Conservation (phyloP, 805 yeast species). For the Teunomyces cretensis region DNA sequence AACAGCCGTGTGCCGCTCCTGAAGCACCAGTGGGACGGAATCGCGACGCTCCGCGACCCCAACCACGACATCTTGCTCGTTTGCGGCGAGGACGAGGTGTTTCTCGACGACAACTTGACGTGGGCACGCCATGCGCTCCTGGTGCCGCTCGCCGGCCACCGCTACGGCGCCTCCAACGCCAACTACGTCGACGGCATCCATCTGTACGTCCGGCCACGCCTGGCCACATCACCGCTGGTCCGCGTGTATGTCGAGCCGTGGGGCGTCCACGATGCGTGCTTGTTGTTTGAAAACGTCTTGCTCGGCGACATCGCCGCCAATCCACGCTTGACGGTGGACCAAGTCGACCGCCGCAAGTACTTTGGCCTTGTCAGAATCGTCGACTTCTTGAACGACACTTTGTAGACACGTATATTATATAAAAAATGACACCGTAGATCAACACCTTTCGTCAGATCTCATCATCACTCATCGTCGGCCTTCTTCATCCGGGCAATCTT, state of each 20-base stretch:
- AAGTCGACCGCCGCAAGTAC: conserved; percentile 12
- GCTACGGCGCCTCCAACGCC: conserved; percentile 27
- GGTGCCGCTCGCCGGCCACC: conserved; percentile 21
- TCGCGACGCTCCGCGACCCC: conserved; percentile 28
- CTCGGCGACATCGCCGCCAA: conserved; percentile 15
- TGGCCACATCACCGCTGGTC: conserved; percentile 2
- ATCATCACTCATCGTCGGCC: conserved; percentile 21
- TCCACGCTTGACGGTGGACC: not conserved
- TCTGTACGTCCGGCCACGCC: not conserved
- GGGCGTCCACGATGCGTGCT: conserved; percentile 35
- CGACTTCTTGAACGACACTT: conserved; percentile 22
- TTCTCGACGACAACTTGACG: conserved; percentile 37
- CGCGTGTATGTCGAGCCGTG: conserved; percentile 30
- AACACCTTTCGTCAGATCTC: too few relatives aligned
- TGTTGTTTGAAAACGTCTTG: conserved; percentile 26
- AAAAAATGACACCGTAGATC: too few relatives aligned
- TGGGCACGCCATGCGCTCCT: conserved; percentile 34
- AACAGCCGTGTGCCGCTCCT: conserved; percentile 21
- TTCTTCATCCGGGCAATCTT: conserved; percentile 72
- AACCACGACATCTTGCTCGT: conserved; percentile 27
- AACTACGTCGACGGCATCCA: conserved; percentile 17
- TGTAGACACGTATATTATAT: not conserved
- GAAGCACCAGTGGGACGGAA: conserved; percentile 30
- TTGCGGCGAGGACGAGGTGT: conserved; percentile 41
- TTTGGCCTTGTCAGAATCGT: conserved; percentile 23